A percentile compares a stretch with the other conserved stretches of the same genome.
These are phyloP conservation scores for Carallia pectinifolia DNA, from an alignment of 345 rosid species.

Conservation along the genomic window DNA sequence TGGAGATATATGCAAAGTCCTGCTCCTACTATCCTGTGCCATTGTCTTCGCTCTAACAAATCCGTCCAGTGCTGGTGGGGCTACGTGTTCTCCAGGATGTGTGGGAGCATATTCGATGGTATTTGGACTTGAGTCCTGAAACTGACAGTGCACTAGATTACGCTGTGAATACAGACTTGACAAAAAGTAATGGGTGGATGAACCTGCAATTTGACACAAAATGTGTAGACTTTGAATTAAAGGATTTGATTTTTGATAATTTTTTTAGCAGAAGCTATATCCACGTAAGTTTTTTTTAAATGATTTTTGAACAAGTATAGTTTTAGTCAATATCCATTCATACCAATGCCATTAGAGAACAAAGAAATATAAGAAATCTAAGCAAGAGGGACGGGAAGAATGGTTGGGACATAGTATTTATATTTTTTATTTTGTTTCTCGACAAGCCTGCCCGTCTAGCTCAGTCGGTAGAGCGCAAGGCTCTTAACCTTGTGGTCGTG, in stretches of 20 bases:
- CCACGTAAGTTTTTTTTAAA: background rate
- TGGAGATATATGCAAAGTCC: slow-evolving; percentile 60
- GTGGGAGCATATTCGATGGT: slow-evolving; percentile 57
- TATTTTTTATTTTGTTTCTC: no score
- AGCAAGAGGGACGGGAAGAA: no score
- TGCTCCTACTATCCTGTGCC: slow-evolving; percentile 52
- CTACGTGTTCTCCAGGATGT: slow-evolving; percentile 60
- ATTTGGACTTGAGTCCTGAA: slow-evolving; percentile 38
- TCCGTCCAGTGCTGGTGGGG: slow-evolving; percentile 58
- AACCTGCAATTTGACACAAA: slow-evolving; percentile 68
- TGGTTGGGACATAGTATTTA: no score
- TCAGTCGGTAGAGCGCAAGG: slow-evolving; percentile 31
- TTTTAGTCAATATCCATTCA: no score
- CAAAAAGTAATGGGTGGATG: slow-evolving; percentile 70
- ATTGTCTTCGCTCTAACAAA: slow-evolving; percentile 46
- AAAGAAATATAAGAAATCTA: no score
- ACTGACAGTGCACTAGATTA: slow-evolving; percentile 45
- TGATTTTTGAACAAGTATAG: no score
- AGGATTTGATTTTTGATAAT: slow-evolving; percentile 61
- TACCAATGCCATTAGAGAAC: no score
- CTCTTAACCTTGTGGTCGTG: slow-evolving; percentile 60
- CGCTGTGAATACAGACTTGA: slow-evolving; percentile 46
- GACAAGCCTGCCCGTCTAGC: background rate
- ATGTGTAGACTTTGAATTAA: slow-evolving; percentile 69
- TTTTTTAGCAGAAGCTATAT: slow-evolving; percentile 53